These are phyloP conservation scores for Myriosclerotinia curreyana DNA, from an alignment of 2,329 filamentous ascomycete species.

Conservation along the genomic window DNA sequence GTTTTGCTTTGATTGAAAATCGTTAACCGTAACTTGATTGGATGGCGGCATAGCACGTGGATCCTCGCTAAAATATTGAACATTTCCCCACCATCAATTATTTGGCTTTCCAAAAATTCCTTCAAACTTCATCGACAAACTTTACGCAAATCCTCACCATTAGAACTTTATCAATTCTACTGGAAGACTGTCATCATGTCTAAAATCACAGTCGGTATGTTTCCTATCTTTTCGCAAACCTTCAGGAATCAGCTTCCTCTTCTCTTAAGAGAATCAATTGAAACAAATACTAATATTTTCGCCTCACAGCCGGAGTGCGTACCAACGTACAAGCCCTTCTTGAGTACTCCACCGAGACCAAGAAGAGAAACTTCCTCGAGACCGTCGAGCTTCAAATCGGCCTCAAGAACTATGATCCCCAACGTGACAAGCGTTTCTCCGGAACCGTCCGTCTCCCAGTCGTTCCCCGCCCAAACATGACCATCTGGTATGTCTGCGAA, in stretches of 20 bases:
- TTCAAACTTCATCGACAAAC: constrained; percentile 24
- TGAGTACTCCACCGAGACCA: constrained; percentile 90
- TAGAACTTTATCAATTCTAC: constrained; percentile 65
- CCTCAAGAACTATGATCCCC: constrained; percentile 97
- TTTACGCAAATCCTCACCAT: constrained; percentile 62
- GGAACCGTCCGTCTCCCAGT: constrained; percentile 95
- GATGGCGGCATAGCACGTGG: background rate
- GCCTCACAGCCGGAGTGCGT: constrained; percentile 83
- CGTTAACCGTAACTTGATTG: background rate
- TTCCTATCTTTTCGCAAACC: constrained; percentile 15
- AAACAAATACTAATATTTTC: constrained; percentile 23
- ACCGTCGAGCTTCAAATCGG: constrained; percentile 90
- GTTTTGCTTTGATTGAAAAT: background rate
- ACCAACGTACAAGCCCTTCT: constrained; percentile 90
- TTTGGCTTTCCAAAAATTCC: background rate
- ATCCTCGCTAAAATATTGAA: constrained; percentile 15
- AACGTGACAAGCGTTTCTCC: constrained; percentile 99
- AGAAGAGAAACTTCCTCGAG: constrained; percentile 98
- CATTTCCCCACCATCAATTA: constrained; percentile 5
- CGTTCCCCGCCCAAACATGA: constrained; percentile 88
- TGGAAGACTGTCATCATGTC: constrained; percentile 89
- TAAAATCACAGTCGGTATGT: constrained; percentile 75
- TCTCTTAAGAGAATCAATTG: background rate
- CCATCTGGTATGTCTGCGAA: constrained; percentile 62
- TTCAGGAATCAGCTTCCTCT: background rate